Conservation (phyloP, 495 filamentous ascomycete genomes). For the Podospora fimiseda region DNA sequence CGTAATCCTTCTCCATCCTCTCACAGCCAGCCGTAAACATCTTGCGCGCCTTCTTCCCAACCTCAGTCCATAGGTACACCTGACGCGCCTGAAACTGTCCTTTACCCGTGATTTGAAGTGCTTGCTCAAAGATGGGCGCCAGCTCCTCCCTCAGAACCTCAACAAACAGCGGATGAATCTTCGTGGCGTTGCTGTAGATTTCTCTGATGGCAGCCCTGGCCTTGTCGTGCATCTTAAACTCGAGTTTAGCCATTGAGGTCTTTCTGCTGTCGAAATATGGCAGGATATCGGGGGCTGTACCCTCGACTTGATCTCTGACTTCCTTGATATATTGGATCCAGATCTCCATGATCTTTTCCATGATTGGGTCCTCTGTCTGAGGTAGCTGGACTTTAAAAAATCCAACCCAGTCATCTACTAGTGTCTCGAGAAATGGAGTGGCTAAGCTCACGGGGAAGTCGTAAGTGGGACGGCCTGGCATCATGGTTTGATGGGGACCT, state of each 20-base stretch:
- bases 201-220: not conserved
- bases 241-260: not conserved
- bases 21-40: not conserved
- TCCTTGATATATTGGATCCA: slow-evolving; percentile 12
- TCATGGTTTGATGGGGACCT: too few relatives aligned
- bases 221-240: not conserved
- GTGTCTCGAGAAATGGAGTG: too few relatives aligned
- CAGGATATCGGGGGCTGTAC: slow-evolving; percentile 5
- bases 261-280: not conserved
- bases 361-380: not conserved
- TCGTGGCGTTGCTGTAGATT: not conserved
- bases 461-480: too few relatives aligned
- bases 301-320: not conserved
- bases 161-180: slow-evolving; percentile 6
- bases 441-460: too few relatives aligned
- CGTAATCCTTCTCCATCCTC: not conserved
- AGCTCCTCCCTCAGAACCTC: not conserved
- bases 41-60: not conserved
- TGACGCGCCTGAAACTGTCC: slow-evolving; percentile 3
- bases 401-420: slow-evolving; percentile 2
- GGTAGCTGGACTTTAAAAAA: slow-evolving; percentile 8
- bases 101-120: slow-evolving; percentile 7
- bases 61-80: not conserved
- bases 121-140: not conserved
- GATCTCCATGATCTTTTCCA: not conserved